Percentiles rank a stretch among this genome's conserved stretches.
Conservation (phyloP, 2,329 filamentous ascomycete genomes). For the Penicillium glabrum region DNA sequence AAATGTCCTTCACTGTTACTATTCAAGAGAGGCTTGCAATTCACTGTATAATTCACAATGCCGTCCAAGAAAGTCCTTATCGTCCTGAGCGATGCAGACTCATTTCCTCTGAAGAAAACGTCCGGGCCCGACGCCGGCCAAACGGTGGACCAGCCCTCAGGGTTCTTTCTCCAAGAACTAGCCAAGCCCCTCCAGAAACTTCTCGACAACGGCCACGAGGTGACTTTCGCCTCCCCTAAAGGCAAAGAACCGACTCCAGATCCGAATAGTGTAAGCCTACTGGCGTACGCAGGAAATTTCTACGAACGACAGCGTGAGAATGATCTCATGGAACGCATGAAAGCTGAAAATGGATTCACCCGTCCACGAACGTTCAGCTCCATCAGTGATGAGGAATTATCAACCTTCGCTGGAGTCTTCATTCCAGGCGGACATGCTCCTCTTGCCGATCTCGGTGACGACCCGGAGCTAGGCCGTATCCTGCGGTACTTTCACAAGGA, state of each 20-base stretch:
- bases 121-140: conserved; percentile 22
- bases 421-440: conserved; percentile 50
- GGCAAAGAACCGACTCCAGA: conserved; percentile 39
- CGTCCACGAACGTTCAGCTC: conserved; percentile 38
- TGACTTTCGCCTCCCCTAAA: conserved; percentile 48
- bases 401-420: conserved; percentile 43
- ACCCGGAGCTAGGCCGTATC: conserved; percentile 45
- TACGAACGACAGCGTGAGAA: conserved; percentile 44
- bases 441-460: conserved; percentile 42
- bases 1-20: too few species aligned
- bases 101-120: conserved; percentile 38
- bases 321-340: conserved; percentile 46
- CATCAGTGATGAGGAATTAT: conserved; percentile 43
- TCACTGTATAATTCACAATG: neutral
- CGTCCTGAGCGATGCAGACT: conserved; percentile 44
- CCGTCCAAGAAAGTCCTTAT: conserved; percentile 41
- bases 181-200: conserved; percentile 39
- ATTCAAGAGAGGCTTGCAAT: too few species aligned
- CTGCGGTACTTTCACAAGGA: conserved; percentile 41
- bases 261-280: neutral
- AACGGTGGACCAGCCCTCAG: conserved; percentile 29
- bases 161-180: conserved; percentile 43
- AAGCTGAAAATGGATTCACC: conserved; percentile 45
- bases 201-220: conserved; percentile 41
- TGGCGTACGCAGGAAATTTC: conserved; percentile 43